These are phyloP conservation scores for Triangularia setosa DNA, from an alignment of 2,329 filamentous ascomycete genomes.

Conservation along the genomic window DNA sequence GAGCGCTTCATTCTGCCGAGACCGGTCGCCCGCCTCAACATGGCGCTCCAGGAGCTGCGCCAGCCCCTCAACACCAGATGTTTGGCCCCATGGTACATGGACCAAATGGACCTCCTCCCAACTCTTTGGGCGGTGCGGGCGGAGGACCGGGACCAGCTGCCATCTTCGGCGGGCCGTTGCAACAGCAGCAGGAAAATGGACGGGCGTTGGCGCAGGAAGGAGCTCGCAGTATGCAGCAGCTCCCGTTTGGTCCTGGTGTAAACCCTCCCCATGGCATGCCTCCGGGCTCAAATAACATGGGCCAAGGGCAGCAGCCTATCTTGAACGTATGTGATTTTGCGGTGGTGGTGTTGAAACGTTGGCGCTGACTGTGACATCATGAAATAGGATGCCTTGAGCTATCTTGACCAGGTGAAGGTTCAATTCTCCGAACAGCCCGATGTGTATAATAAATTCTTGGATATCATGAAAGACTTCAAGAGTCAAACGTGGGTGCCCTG, in stretches of 20 bases:
- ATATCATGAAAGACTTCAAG: conserved; percentile 99
- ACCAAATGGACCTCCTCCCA: conserved; percentile 43
- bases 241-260: conserved; percentile 48
- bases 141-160: conserved; percentile 46
- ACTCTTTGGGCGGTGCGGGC: conserved; percentile 54
- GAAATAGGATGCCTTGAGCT: conserved; percentile 71
- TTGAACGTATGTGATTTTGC: conserved; percentile 55
- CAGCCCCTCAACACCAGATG: conserved; percentile 48
- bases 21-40: conserved; percentile 50
- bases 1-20: conserved; percentile 49
- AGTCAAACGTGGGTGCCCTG: conserved; percentile 72
- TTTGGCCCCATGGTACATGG: conserved; percentile 53
- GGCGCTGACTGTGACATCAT: conserved; percentile 26
- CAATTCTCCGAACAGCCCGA: conserved; percentile 96
- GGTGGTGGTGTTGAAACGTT: background rate
- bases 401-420: conserved; percentile 97
- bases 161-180: conserved; percentile 67
- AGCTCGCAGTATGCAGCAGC: conserved; percentile 58
- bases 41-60: conserved; percentile 44
- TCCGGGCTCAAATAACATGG: conserved; percentile 52
- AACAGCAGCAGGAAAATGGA: conserved; percentile 47
- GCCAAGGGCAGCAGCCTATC: conserved; percentile 80
- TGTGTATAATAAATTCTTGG: conserved; percentile 93
- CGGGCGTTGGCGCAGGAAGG: conserved; percentile 54
- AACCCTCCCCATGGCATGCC: conserved; percentile 34